Conservation (phyloP, 2,329 filamentous ascomycete species). For the Penicillium sp. region DNA sequence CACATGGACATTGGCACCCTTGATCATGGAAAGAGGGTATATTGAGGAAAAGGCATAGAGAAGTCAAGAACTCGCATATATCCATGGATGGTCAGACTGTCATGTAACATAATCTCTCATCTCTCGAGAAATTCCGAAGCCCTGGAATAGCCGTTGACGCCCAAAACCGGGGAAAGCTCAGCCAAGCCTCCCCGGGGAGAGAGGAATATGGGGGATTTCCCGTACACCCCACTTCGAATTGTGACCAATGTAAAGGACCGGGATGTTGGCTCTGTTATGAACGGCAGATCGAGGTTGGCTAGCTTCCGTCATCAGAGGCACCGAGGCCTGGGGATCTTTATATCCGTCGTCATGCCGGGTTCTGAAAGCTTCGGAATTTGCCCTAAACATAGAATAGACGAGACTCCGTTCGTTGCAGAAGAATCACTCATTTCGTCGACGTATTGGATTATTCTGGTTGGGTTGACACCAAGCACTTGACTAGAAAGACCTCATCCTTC, state of each 20-base stretch:
- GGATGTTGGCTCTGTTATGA: not conserved
- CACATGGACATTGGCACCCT: not conserved
- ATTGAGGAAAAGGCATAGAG: not conserved
- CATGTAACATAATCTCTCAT: not conserved
- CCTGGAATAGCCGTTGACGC: not conserved
- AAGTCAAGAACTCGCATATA: not conserved
- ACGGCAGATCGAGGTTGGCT: slow-evolving; percentile 28
- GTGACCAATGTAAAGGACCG: not conserved
- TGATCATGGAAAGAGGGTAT: not conserved
- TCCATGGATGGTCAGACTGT: no score
- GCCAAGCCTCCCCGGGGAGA: not conserved
- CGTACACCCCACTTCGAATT: slow-evolving; percentile 8
- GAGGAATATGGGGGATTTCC: slow-evolving; percentile 4
- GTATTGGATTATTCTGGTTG: not conserved
- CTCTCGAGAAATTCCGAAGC: no score
- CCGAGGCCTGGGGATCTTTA: not conserved
- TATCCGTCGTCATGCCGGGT: slow-evolving; percentile 7
- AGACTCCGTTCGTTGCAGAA: not conserved
- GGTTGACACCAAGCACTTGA: not conserved
- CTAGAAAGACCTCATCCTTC: not conserved
- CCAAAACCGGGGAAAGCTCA: slow-evolving; percentile 5
- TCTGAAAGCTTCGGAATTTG: not conserved
- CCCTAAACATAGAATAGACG: no score
- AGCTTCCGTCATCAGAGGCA: slow-evolving; percentile 25
- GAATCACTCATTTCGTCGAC: not conserved